Conservation (phyloP, 2,329 filamentous ascomycete genomes). For the Myrmaecium sp. region DNA sequence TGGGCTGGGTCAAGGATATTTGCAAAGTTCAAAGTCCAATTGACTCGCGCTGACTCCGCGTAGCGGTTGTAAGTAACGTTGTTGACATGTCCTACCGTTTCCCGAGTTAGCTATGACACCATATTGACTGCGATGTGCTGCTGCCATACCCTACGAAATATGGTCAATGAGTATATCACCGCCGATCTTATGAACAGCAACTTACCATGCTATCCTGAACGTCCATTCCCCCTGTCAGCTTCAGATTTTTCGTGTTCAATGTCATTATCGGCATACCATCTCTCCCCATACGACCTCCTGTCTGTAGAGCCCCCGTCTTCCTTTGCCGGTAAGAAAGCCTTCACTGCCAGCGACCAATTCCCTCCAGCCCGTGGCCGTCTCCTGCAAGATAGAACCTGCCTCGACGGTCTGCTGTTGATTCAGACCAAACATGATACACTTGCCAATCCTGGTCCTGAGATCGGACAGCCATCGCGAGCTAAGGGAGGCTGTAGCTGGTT, state of each 20-base stretch:
- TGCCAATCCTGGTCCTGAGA: constrained; percentile 49
- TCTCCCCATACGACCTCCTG: constrained; percentile 70
- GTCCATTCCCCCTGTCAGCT: constrained; percentile 11
- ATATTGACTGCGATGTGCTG: constrained; percentile 1
- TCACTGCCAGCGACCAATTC: constrained; percentile 56
- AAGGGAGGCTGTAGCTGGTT: constrained; percentile 12
- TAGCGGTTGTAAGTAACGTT: constrained; percentile 73
- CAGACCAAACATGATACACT: constrained; percentile 60
- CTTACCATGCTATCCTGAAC: constrained; percentile 38
- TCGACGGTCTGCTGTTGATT: constrained; percentile 37
- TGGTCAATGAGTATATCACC: constrained; percentile 2
- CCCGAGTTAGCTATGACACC: constrained; percentile 1
- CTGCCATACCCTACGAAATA: constrained; percentile 4
- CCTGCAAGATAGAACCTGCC: constrained; percentile 41
- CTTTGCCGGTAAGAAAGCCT: constrained; percentile 51
- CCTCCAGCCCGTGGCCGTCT: constrained; percentile 51
- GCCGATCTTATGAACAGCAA: background rate
- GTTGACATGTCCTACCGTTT: constrained; percentile 55
- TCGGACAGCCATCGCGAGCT: constrained; percentile 53
- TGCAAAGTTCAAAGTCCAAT: constrained; percentile 59
- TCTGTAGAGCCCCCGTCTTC: constrained; percentile 44
- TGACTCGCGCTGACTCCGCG: constrained; percentile 64
- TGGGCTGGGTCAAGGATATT: constrained; percentile 43
- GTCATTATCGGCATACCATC: constrained; percentile 40
- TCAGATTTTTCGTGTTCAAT: constrained; percentile 1